Percentiles rank a stretch among this genome's conserved stretches.
These are phyloP conservation scores for Vanderwaltozyma verrucispora DNA, from an alignment of 805 yeast species.

Conservation along the genomic window DNA sequence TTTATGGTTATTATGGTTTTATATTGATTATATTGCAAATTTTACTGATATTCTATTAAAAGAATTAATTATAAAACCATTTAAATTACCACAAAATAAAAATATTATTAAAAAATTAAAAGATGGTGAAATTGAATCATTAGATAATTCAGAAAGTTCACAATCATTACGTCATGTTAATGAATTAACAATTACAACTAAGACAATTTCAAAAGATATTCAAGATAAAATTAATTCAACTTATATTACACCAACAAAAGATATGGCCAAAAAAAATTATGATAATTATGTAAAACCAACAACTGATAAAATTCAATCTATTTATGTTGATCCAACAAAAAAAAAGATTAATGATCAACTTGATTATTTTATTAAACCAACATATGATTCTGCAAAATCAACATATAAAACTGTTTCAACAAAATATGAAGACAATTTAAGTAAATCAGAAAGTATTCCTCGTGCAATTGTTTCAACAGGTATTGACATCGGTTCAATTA, in stretches of 20 bases:
- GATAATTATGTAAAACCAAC: constrained; percentile 17
- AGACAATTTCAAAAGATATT: constrained; percentile 16
- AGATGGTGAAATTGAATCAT: neutral
- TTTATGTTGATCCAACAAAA: constrained; percentile 14
- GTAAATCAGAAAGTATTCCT: constrained; percentile 23
- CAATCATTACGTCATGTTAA: constrained; percentile 17
- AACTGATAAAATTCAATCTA: constrained; percentile 13
- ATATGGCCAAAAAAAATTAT: constrained; percentile 16
- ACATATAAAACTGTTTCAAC: constrained; percentile 22
- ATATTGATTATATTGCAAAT: constrained; percentile 25
- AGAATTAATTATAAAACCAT: constrained; percentile 22
- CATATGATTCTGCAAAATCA: constrained; percentile 14
- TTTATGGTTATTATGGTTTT: constrained; percentile 21
- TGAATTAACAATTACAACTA: constrained; percentile 23
- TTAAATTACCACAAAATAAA: constrained; percentile 5
- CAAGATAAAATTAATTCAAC: constrained; percentile 16
- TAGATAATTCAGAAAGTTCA: neutral
- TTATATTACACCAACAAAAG: constrained; percentile 17
- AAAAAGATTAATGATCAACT: constrained; percentile 7
- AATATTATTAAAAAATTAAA: neutral
- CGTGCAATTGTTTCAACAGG: constrained; percentile 27
- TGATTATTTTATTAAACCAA: constrained; percentile 8
- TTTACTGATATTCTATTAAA: constrained; percentile 20
- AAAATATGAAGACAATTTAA: constrained; percentile 21
- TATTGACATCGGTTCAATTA: constrained; percentile 21